Base-by-base conservation (phyloP, 2,329 filamentous ascomycete genomes). In the Trichoderma hamatum region DNA sequence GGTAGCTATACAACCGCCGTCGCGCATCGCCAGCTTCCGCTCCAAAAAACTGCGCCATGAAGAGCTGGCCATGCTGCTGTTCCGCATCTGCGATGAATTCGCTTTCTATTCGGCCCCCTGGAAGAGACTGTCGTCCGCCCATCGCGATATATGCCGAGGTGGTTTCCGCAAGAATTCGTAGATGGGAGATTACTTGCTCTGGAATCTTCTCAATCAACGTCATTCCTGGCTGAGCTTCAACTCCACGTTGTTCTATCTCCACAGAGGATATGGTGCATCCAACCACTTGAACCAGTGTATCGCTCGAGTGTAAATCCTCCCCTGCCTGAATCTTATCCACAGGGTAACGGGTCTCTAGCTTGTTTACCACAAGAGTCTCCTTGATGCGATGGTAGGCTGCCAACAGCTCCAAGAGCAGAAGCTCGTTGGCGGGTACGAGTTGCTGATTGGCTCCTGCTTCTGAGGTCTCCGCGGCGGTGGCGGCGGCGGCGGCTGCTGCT, bases 181-280 rank as follows among this genome's bases (percentile, higher is more conserved):
- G 84, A 77, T 98, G 94, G 1, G 92, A 96, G 70, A 99, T 82
- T 1, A 88, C 86, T 77, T 97, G 90, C 68, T 95, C 91, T 0
- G 96, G 90, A 63, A 98, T 91, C 75, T 90, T 94, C 72, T 95
- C 91, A 24, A 98, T 80, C 56, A 98, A 82, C 5, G 91, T 95
- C 78, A 89, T 85, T 66, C 92, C 90, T 58, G 88, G 86, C 72
- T 91, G 88, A 26, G 89, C 89, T 73, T 93, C 91, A 3, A 93
- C 84, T 7, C 96, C 96, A 74, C 96, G 91, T 78, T 97, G 94
- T 72, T 94, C 90, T 72, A 98, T 97, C 80, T 99, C 96, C 4
- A 92, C 89, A 0, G 94, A 90, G 10, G 94, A 90, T 69, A 99
- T 94, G 0, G 94, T 95, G 77, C 90, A 93, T 2, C 93, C 95